These are phyloP conservation scores for Populus hybrid DNA, from an alignment of 441 rosid species.

Conservation along the genomic window DNA sequence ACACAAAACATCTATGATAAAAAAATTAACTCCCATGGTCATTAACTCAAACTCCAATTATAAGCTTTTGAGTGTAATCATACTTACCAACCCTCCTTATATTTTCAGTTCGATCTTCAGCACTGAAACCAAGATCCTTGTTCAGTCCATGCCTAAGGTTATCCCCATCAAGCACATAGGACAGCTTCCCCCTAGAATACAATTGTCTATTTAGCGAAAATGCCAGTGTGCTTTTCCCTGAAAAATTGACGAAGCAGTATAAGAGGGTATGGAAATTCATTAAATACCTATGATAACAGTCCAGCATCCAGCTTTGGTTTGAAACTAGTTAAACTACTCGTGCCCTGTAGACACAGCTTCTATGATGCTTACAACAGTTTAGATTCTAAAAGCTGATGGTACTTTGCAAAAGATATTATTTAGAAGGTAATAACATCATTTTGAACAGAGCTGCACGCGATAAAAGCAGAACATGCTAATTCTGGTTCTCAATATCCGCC, in stretches of 20 bases:
- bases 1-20: neutral
- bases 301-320: neutral
- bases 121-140: constrained; percentile 76
- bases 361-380: neutral
- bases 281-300: neutral
- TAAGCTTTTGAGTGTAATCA: constrained; percentile 6
- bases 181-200: constrained; percentile 57
- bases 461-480: neutral
- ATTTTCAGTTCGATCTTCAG: constrained; percentile 85
- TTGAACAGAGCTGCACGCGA: neutral
- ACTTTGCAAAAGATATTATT: neutral
- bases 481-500: neutral
- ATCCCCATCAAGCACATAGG: constrained; percentile 84
- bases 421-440: neutral
- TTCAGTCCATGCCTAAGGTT: constrained; percentile 85
- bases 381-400: neutral
- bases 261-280: neutral
- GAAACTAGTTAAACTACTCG: neutral
- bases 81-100: constrained; percentile 84
- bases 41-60: neutral
- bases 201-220: constrained; percentile 73
- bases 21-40: neutral
- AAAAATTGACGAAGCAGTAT: constrained; percentile 2
- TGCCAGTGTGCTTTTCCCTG: constrained; percentile 92
- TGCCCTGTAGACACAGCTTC: neutral